These are phyloP conservation scores for Coelastrella sp. DNA, from an alignment of 139 green algal genomes.

Conservation along the genomic window DNA sequence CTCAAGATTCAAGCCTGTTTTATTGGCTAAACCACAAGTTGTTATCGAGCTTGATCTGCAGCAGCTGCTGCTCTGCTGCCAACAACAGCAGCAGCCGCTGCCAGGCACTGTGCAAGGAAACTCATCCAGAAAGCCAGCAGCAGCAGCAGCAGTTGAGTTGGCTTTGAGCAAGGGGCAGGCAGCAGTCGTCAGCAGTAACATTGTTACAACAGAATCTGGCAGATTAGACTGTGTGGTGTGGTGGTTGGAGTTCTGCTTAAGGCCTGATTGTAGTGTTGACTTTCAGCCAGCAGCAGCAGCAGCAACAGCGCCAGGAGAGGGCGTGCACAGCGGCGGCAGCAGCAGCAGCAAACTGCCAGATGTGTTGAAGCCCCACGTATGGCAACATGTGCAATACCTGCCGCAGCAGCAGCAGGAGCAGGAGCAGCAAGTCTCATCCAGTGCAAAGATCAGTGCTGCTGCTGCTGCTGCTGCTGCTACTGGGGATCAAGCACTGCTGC, in stretches of 20 bases:
- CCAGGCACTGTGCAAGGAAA: neutral
- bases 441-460: neutral
- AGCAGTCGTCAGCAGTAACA: neutral
- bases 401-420: neutral
- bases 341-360: neutral
- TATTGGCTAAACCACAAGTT: neutral
- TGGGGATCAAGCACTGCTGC: neutral
- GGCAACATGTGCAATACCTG: conserved; percentile 40
- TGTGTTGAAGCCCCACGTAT: conserved; percentile 17
- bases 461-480: conserved; percentile 12
- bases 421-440: neutral
- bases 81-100: neutral
- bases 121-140: neutral
- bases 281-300: conserved; percentile 24
- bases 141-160: conserved; percentile 13
- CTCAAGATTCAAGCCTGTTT: neutral
- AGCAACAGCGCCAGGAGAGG: neutral
- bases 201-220: neutral
- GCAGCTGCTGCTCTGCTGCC: neutral
- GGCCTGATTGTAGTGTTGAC: neutral
- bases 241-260: conserved; percentile 60
- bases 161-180: neutral
- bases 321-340: neutral
- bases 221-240: conserved; percentile 47
- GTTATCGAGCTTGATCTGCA: conserved; percentile 14